Percentiles rank a stretch among this genome's conserved stretches.
Conservation (phyloP, 257 asterid species). For the Nicotiana obtusifolia region DNA sequence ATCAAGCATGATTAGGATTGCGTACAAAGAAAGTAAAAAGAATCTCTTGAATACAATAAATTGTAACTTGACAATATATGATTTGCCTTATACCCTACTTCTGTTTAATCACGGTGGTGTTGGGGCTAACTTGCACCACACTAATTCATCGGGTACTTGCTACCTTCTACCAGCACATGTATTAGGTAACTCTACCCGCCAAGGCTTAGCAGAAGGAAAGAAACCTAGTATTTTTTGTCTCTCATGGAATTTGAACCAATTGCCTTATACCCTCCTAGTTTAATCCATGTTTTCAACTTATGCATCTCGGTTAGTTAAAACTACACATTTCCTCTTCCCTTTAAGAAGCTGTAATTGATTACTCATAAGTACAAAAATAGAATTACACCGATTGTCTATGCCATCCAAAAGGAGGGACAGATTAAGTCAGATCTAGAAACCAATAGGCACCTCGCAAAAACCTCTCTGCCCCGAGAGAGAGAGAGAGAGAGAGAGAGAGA, state of each 20-base stretch:
- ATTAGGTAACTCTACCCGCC: too few species aligned
- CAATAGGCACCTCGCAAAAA: background rate
- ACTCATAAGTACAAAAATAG: background rate
- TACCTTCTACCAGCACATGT: too few species aligned
- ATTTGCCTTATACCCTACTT: too few species aligned
- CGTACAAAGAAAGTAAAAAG: background rate
- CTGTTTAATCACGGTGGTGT: too few species aligned
- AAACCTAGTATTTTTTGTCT: too few species aligned
- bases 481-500: background rate
- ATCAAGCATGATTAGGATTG: background rate
- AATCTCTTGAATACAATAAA: too few species aligned
- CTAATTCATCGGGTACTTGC: too few species aligned
- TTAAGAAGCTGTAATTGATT: background rate
- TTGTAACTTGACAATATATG: too few species aligned
- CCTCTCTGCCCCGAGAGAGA: background rate
- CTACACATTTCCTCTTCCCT: background rate
- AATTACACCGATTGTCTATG: background rate
- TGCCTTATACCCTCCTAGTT: background rate
- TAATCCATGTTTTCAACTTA: background rate
- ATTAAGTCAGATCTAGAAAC: background rate
- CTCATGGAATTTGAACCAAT: too few species aligned
- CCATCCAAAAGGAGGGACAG: background rate
- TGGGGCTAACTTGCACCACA: too few species aligned
- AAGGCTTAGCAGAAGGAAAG: too few species aligned
- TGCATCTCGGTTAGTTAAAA: background rate